Conservation (phyloP, 352 stramenopile species). For the Pelagophyceae sp. region DNA sequence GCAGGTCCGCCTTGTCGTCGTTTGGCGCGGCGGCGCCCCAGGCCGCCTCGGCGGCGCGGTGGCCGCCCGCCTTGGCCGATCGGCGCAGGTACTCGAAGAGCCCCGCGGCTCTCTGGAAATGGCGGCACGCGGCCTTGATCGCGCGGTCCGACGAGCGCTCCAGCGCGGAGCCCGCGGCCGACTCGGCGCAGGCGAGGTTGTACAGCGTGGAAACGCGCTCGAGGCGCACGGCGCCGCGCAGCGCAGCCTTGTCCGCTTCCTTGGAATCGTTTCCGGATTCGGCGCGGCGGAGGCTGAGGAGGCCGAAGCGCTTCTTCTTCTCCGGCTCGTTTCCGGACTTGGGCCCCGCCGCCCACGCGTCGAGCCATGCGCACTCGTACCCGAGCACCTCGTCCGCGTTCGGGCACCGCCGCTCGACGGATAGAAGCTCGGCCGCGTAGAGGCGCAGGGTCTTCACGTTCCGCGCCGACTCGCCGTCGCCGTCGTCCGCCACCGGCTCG, state of each 20-base stretch:
- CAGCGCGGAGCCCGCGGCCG: conserved; percentile 58
- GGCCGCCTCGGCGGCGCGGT: background rate
- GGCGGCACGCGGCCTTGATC: conserved; percentile 61
- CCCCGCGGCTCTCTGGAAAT: conserved; percentile 67
- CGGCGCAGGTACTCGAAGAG: conserved; percentile 23
- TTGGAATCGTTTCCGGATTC: background rate
- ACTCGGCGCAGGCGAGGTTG: conserved; percentile 63
- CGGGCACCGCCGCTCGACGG: background rate
- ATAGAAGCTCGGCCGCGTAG: background rate
- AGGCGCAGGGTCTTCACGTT: background rate
- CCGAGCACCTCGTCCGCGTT: background rate
- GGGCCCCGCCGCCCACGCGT: background rate
- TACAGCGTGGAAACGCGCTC: conserved; percentile 64
- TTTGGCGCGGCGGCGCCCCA: background rate
- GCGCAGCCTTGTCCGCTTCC: background rate
- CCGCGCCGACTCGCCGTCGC: background rate
- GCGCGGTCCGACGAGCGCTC: conserved; percentile 57
- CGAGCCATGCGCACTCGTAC: background rate
- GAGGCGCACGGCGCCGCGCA: background rate
- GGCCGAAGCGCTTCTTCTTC: background rate
- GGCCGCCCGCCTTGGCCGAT: background rate
- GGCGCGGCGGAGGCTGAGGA: background rate
- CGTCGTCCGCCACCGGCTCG: no score
- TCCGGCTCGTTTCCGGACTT: background rate
- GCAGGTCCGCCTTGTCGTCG: background rate